Base-by-base conservation (phyloP, 1,284 basidiomycete genomes). In the Ceratobasidium sp. region DNA sequence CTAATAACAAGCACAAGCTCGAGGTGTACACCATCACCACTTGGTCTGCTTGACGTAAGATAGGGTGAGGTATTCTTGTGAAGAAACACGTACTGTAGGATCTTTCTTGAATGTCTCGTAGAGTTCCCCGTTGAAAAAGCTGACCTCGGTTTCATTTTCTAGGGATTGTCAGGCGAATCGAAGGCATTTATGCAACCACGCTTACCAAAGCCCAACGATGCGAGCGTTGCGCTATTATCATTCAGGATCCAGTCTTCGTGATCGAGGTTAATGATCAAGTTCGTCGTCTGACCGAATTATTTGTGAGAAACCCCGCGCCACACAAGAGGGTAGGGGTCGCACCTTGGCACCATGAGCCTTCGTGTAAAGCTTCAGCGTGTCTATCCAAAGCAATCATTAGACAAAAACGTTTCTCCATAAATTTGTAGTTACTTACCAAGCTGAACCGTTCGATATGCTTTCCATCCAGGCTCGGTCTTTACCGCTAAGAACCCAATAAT, bases 61-160 rank as follows among this genome's bases (percentile, higher is more conserved):
- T 49, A 29, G 36, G 21, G 36, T 47, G 25, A 16, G 8, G 1
- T 21, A 13, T 7, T 27, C 9, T 2, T 23, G 53, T 68, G 50
- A 42, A 67, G 30, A 67, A 56, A 60, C 56, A 68, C 74, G 46
- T 72, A 93, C 92, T 80, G 89, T 85, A 19, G 95, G 95, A 77
- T 95, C 83, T 39, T 79, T 73, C 78, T 91, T 91, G 83, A 93
- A 97, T 44, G 79, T 78, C 56, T 93, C 86, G 74, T 96, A 97
- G 9, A 85, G 78, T 49, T 84, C 81, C 46, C 84, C 81, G 74
- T 89, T 89, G 81, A 97, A 97, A 78, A 95, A 89, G 75, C 91
- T 95, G 71, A 95, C 83, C 79, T 98, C 95, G 0, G 91, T 91
- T 78, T 98, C 95, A 77, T 97, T 95, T 78, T 96, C 95, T 97